Percentiles rank a stretch among this genome's conserved stretches.
phyloP scores from a whole-genome alignment of 495 filamentous ascomycete genomes.

The Diplogelasinospora grovesii region DNA sequence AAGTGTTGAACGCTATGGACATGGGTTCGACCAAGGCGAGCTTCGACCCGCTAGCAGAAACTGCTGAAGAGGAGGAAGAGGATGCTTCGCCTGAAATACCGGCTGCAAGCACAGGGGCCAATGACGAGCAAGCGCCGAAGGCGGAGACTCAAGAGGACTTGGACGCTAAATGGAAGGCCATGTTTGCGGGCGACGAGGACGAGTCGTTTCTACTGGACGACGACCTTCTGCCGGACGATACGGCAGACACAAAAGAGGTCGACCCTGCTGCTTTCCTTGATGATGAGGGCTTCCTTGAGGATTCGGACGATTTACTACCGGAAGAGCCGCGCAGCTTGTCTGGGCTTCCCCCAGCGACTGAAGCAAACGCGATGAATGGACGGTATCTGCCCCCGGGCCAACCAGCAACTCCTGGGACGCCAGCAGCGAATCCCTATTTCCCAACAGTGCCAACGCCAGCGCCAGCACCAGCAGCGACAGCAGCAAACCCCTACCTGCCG shows the following conservation, averaged over 20 bases:
- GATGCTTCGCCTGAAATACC: conserved; percentile 7
- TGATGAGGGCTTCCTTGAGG: conserved; percentile 68
- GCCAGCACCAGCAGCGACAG: conserved; percentile 19
- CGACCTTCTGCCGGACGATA: conserved; percentile 43
- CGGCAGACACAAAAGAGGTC: conserved; percentile 30
- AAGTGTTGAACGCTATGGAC: conserved; percentile 40
- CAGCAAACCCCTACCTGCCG: conserved; percentile 31
- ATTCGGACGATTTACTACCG: conserved; percentile 30
- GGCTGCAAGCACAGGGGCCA: background rate
- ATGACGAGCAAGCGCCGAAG: conserved; percentile 18
- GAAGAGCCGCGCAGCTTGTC: conserved; percentile 12
- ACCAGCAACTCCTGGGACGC: background rate
- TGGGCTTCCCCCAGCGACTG: conserved; percentile 3
- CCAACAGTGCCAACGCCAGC: conserved; percentile 16
- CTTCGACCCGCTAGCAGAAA: conserved; percentile 30
- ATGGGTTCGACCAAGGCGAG: conserved; percentile 15
- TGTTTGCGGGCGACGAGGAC: conserved; percentile 74
- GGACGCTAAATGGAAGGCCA: conserved; percentile 76
- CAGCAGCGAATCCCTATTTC: conserved; percentile 15
- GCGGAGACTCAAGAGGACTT: conserved; percentile 43
- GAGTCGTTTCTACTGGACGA: too few species aligned
- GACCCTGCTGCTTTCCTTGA: conserved; percentile 59
- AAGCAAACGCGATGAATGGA: conserved; percentile 17
- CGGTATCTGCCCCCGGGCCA: conserved; percentile 29
- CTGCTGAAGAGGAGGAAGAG: conserved; percentile 19